Conservation (phyloP, 1,139 yeast species). For the Geotrichum cucujoidarum region DNA sequence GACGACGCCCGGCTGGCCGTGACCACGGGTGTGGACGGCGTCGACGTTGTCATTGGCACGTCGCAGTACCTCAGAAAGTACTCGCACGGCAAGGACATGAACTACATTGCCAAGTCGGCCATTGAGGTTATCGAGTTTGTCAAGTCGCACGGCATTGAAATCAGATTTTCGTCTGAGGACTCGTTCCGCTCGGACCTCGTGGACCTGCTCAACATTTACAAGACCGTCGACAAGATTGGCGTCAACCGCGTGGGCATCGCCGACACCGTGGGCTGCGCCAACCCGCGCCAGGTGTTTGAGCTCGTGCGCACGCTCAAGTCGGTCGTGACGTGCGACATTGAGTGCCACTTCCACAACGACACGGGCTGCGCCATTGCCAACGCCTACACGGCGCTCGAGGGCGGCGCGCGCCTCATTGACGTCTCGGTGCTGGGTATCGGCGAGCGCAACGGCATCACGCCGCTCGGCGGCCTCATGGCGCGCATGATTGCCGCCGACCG, state of each 20-base stretch:
- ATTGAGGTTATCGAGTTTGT: conserved; percentile 96
- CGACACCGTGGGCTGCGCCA: conserved; percentile 98
- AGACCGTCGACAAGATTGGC: conserved; percentile 95
- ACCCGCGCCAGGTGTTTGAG: conserved; percentile 98
- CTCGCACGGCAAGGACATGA: conserved; percentile 98
- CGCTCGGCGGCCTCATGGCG: conserved; percentile 97
- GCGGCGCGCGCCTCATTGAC: conserved; percentile 93
- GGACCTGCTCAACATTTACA: conserved; percentile 88
- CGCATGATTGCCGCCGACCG: conserved; percentile 99
- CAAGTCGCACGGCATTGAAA: conserved; percentile 94
- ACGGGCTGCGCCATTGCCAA: conserved; percentile 99
- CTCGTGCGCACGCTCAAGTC: conserved; percentile 88
- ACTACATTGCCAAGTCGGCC: conserved; percentile 93
- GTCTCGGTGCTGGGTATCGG: conserved; percentile 98
- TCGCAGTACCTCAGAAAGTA: conserved; percentile 91
- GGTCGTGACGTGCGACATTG: conserved; percentile 94
- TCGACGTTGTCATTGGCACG: conserved; percentile 96
- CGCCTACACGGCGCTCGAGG: conserved; percentile 96
- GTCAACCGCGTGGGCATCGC: conserved; percentile 99
- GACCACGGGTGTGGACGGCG: conserved; percentile 98
- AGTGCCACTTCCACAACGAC: conserved; percentile 98
- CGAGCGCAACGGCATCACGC: conserved; percentile 98
- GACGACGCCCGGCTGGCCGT: conserved; percentile 97
- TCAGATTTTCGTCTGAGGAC: conserved; percentile 95
- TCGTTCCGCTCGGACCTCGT: conserved; percentile 96